phyloP scores from a whole-genome alignment of 73 alveolate species.

The Paramecium bursaria region DNA sequence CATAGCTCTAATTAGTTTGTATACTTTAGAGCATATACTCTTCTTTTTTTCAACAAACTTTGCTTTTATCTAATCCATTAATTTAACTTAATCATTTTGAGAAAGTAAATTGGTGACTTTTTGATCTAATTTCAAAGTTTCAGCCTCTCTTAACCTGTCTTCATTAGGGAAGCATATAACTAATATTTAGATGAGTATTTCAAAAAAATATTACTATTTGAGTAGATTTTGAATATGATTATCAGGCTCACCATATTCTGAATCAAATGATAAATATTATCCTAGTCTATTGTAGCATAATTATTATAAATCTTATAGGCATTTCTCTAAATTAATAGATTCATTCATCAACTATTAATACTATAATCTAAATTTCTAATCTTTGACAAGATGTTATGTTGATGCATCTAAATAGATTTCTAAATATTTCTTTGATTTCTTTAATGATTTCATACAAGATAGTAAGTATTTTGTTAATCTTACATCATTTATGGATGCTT shows the following conservation, averaged over 20 bases:
- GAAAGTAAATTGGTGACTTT: slow-evolving; percentile 30
- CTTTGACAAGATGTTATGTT: not conserved
- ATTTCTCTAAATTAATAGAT: slow-evolving; percentile 52
- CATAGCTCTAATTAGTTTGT: slow-evolving; percentile 54
- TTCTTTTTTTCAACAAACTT: slow-evolving; percentile 58
- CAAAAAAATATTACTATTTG: slow-evolving; percentile 62
- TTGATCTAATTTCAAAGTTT: slow-evolving; percentile 30
- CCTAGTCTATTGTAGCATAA: slow-evolving; percentile 64
- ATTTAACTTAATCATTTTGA: not conserved
- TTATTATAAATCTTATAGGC: slow-evolving; percentile 52
- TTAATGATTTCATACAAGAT: slow-evolving; percentile 63
- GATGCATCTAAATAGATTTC: slow-evolving; percentile 31
- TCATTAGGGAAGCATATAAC: slow-evolving; percentile 59
- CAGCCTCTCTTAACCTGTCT: slow-evolving; percentile 36
- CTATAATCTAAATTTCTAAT: not conserved
- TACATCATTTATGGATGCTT: slow-evolving; percentile 64
- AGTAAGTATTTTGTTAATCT: slow-evolving; percentile 61
- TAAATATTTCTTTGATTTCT: slow-evolving; percentile 49
- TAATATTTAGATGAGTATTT: slow-evolving; percentile 15
- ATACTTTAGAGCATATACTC: slow-evolving; percentile 54
- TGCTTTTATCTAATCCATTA: slow-evolving; percentile 32
- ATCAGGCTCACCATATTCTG: slow-evolving; percentile 61
- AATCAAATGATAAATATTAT: slow-evolving; percentile 57
- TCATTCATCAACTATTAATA: slow-evolving; percentile 50
- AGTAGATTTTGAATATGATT: slow-evolving; percentile 43